A percentile compares a stretch with the other conserved stretches of the same genome.
Evolutionary conservation across 129 eudicot species (phyloP).

Genomic region (Calendula officinalis): DNA sequence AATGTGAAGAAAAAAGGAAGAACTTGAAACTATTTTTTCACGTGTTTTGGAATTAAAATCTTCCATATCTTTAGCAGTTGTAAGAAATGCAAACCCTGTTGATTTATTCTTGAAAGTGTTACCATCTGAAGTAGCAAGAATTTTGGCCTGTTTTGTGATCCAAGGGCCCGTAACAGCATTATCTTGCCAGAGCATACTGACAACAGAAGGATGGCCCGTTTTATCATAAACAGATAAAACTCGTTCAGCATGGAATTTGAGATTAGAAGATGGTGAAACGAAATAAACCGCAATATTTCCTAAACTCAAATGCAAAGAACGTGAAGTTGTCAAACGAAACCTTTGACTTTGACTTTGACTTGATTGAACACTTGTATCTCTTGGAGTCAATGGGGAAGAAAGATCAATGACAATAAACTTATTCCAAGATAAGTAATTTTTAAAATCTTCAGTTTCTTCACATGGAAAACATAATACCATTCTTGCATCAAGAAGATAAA

Average conservation of each 20-base stretch:
- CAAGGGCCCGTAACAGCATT: conserved; percentile 65
- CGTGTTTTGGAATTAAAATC: conserved; percentile 46
- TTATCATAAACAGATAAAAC: conserved; percentile 45
- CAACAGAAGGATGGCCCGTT: conserved; percentile 37
- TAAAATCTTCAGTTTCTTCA: conserved; percentile 37
- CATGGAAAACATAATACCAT: conserved; percentile 69
- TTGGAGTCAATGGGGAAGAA: conserved; percentile 33
- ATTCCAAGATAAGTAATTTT: conserved; percentile 53
- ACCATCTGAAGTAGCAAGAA: conserved; percentile 69
- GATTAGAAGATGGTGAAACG: conserved; percentile 37
- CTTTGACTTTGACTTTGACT: conserved; percentile 25
- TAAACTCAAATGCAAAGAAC: conserved; percentile 49
- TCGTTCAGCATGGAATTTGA: conserved; percentile 36
- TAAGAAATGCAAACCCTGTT: conserved; percentile 59
- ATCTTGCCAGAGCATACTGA: conserved; percentile 77
- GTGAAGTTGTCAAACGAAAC: conserved; percentile 35
- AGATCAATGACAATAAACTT: conserved; percentile 78
- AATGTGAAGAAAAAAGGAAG: conserved; percentile 52
- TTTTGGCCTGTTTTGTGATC: conserved; percentile 65
- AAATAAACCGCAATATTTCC: conserved; percentile 49
- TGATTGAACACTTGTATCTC: conserved; percentile 35
- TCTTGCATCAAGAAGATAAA: conserved; percentile 73
- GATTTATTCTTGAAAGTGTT: conserved; percentile 36
- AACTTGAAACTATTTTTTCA: conserved; percentile 60
- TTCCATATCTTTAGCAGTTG: conserved; percentile 52